Conservation (phyloP, 345 rosid species). For the Hibiscus tridactylites region DNA sequence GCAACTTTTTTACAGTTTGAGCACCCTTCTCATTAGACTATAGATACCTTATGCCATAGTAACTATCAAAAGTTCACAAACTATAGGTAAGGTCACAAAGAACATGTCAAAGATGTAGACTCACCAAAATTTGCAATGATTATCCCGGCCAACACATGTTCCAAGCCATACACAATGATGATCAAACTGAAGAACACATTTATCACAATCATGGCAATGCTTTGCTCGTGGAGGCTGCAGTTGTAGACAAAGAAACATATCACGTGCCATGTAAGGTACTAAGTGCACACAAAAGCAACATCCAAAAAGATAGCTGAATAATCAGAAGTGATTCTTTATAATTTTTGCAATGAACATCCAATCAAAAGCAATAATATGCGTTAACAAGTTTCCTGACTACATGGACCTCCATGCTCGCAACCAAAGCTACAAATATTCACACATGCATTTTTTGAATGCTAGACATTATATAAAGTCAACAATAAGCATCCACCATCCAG, state of each 20-base stretch:
- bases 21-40: not conserved
- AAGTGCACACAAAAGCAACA: not conserved
- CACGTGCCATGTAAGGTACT: not conserved
- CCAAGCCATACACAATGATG: slow-evolving; percentile 99
- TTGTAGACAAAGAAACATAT: slow-evolving; percentile 9
- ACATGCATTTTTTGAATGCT: not conserved
- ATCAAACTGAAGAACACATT: slow-evolving; percentile 98
- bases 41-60: not conserved
- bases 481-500: not conserved
- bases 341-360: not conserved
- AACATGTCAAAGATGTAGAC: slow-evolving; percentile 18
- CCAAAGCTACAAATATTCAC: not conserved
- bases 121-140: slow-evolving; percentile 97
- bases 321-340: not conserved
- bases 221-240: slow-evolving; percentile 94
- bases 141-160: slow-evolving; percentile 86
- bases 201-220: slow-evolving; percentile 97
- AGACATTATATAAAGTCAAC: not conserved
- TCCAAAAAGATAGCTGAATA: not conserved
- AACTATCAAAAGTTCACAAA: not conserved
- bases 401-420: not conserved
- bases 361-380: not conserved
- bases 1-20: not conserved
- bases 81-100: not conserved
- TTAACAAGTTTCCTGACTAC: too few relatives aligned